Base-by-base conservation (phyloP, 2,329 filamentous ascomycete genomes). In the Pestalotiopsis sp. region DNA sequence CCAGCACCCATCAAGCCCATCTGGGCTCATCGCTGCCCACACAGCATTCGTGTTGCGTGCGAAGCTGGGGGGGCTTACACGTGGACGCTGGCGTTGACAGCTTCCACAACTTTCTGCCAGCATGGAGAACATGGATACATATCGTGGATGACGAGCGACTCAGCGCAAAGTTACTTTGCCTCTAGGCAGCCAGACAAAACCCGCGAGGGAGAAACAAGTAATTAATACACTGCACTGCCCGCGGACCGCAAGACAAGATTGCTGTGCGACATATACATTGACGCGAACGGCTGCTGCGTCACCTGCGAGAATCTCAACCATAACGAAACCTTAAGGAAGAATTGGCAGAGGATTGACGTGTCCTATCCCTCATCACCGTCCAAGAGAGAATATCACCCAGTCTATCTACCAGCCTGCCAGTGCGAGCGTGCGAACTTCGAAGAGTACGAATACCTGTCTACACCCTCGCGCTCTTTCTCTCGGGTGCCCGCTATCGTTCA, bases 271-370 rank as follows among this genome's bases (percentile, higher is more conserved):
- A 63, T 38, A 39, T 63, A 12, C n/a, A 39, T 38, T 41, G 36
- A 39, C 39, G 62, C n/a, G 57, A 36, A 61, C 57, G 27, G 38
- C n/a, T 56, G 63, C 49, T 66, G 63, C 63, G 63, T 66, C 63
- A 66, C 63, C 45, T 66, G 25, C 20, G 49, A 66, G 23, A 66
- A 58, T 39, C 63, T 31, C 31, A 39, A 66, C 63, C 63, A 66
- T 25, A 52, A 23, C 52, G 27, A 66, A 66, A 56, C 63, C 27
- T 65, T 56, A 41, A 58, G 20, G 36, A 57, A 14, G 57, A 17
- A n/a, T 17, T 7, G 31, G 27, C 59, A 39, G 45, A 23, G 5
- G 45, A 23, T 52, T n/a, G 6, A 52, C 45, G 45, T 52, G 45
- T 52, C 45, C 45, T 52, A 52, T 52, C 17, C 17, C n/a, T n/a